Evolutionary conservation across 768 basidiomycete species (phyloP).

Genomic region (Pleurotus tuoliensis): DNA sequence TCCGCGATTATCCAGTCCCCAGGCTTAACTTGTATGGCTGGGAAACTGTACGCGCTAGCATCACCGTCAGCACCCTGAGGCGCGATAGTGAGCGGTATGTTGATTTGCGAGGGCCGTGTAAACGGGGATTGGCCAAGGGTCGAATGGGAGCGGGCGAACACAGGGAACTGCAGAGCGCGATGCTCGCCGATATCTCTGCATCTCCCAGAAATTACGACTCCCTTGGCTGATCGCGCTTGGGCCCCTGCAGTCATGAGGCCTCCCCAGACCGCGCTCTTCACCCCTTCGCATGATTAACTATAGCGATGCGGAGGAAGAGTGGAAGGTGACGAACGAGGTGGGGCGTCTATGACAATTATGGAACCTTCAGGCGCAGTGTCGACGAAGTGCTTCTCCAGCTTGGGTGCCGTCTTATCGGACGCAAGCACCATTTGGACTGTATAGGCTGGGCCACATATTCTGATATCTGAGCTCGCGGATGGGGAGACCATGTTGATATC

Average conservation of each 20-base stretch:
- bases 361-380: conserved; percentile 66
- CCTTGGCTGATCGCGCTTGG: conserved; percentile 60
- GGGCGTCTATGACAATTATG: conserved; percentile 73
- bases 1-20: conserved; percentile 87
- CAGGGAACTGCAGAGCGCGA: conserved; percentile 63
- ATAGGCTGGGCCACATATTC: conserved; percentile 74
- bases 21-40: conserved; percentile 42
- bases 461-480: conserved; percentile 22
- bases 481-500: conserved; percentile 64
- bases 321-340: conserved; percentile 46
- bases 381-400: conserved; percentile 70
- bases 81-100: conserved; percentile 55
- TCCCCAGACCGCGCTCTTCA: conserved; percentile 87
- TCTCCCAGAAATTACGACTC: conserved; percentile 80
- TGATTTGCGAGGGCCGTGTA: conserved; percentile 74
- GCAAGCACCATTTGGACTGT: conserved; percentile 79
- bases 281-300: conserved; percentile 36
- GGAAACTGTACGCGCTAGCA: conserved; percentile 33
- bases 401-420: conserved; percentile 58
- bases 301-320: conserved; percentile 8
- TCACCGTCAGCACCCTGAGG: conserved; percentile 34
- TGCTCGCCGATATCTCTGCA: conserved; percentile 85
- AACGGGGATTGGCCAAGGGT: conserved; percentile 86
- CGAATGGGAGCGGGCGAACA: conserved; percentile 78
- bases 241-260: conserved; percentile 90